Conservation (phyloP, 805 yeast genomes). For the Vanderwaltozyma tropicalis region DNA sequence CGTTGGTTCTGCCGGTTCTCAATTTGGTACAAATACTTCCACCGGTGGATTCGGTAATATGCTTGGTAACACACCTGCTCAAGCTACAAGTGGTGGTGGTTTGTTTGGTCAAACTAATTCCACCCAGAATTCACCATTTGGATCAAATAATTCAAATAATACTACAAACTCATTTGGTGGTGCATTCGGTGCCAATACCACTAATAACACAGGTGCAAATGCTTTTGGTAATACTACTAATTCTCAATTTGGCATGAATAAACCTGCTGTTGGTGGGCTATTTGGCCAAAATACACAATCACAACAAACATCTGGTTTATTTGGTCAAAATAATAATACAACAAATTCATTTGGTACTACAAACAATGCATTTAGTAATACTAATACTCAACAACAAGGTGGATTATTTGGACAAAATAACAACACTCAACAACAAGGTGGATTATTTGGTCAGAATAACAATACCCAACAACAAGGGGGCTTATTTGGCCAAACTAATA, state of each 20-base stretch:
- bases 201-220: slow-evolving; percentile 9
- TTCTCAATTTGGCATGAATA: slow-evolving; percentile 33
- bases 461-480: slow-evolving; percentile 14
- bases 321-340: slow-evolving; percentile 25
- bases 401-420: slow-evolving; percentile 27
- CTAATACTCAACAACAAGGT: slow-evolving; percentile 9
- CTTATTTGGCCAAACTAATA: slow-evolving; percentile 29
- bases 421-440: slow-evolving; percentile 14
- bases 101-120: slow-evolving; percentile 21
- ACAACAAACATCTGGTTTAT: slow-evolving; percentile 28
- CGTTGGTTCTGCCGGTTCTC: slow-evolving; percentile 7
- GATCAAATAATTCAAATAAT: slow-evolving; percentile 4
- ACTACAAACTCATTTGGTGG: slow-evolving; percentile 6
- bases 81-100: slow-evolving; percentile 10
- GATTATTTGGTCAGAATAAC: slow-evolving; percentile 22
- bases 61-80: slow-evolving; percentile 15
- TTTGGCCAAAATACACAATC: slow-evolving; percentile 24
- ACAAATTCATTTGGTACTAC: slow-evolving; percentile 21
- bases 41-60: slow-evolving; percentile 9
- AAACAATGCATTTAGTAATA: too few relatives aligned
- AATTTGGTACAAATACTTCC: slow-evolving; percentile 13
- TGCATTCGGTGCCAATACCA: slow-evolving; percentile 14
- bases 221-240: slow-evolving; percentile 17
- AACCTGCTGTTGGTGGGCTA: slow-evolving; percentile 19
- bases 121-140: slow-evolving; percentile 15